These are phyloP conservation scores for Symbiodinium natans DNA, from an alignment of 73 alveolate genomes.

Conservation along the genomic window DNA sequence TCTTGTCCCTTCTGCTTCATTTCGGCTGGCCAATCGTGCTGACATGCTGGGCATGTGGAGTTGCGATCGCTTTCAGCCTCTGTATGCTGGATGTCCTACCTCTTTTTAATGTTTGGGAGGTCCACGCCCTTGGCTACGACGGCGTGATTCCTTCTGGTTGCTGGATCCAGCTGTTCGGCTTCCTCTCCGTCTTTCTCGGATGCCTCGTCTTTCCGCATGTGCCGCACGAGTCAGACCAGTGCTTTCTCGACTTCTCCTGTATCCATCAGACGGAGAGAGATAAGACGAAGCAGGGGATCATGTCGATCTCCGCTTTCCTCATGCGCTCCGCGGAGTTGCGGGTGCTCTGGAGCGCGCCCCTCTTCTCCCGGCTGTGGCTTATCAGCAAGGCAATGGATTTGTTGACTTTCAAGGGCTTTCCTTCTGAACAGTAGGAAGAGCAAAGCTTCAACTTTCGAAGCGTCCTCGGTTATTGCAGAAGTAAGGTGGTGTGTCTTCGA, in stretches of 20 bases:
- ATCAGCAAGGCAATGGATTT: too few species aligned
- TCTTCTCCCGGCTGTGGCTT: constrained; percentile 1
- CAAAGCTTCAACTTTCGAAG: too few species aligned
- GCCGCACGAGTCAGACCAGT: background rate
- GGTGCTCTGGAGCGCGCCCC: constrained; percentile 35
- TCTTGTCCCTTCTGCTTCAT: background rate
- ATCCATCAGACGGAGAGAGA: background rate
- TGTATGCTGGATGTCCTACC: background rate
- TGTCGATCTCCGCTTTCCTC: background rate
- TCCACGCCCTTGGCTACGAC: background rate
- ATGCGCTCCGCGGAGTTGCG: constrained; percentile 5
- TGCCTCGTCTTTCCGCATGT: background rate
- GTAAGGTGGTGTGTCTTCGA: too few species aligned
- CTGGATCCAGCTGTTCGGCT: background rate
- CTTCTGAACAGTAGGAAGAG: too few species aligned
- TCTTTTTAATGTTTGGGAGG: background rate
- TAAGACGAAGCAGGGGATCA: constrained; percentile 11
- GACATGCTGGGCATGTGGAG: constrained; percentile 4
- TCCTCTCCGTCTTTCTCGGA: background rate
- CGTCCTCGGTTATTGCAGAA: too few species aligned
- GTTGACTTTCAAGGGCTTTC: too few species aligned
- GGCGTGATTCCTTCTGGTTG: constrained; percentile 17
- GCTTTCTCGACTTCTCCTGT: constrained; percentile 7
- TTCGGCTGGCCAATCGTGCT: background rate
- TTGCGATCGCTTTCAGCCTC: background rate